A percentile compares a stretch with the other conserved stretches of the same genome.
Conservation (phyloP, 2,329 filamentous ascomycete species). For the Trichoderma gracile region DNA sequence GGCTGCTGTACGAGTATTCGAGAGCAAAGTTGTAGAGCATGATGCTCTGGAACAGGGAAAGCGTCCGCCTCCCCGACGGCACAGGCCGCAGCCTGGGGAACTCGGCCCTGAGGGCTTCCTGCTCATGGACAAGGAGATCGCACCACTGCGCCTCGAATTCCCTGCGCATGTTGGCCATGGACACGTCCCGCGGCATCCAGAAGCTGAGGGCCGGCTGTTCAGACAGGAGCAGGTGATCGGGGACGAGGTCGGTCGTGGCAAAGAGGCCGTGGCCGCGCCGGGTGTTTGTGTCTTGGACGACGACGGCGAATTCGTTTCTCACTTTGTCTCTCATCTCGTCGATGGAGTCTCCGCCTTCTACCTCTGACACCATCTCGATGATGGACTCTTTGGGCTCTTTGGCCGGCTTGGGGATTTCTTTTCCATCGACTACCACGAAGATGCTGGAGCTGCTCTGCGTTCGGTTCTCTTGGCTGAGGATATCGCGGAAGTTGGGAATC, state of each 20-base stretch:
- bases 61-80: neutral
- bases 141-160: conserved; percentile 28
- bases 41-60: conserved; percentile 19
- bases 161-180: conserved; percentile 7
- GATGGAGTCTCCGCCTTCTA: neutral
- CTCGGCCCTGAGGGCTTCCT: neutral
- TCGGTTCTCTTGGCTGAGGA: no score
- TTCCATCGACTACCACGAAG: no score
- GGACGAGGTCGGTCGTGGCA: conserved; percentile 23
- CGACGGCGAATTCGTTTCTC: conserved; percentile 18
- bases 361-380: no score
- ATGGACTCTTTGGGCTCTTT: no score
- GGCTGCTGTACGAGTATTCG: conserved; percentile 34
- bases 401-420: no score
- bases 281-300: conserved; percentile 20
- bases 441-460: no score
- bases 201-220: conserved; percentile 31
- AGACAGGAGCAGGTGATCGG: conserved; percentile 26
- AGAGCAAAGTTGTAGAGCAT: conserved; percentile 30
- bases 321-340: neutral
- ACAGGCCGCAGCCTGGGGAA: conserved; percentile 28
- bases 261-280: conserved; percentile 30
- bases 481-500: no score
- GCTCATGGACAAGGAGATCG: no score
- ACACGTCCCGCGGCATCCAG: conserved; percentile 5